These are phyloP conservation scores for Irpex sp. DNA, from an alignment of 1,284 basidiomycete genomes.

Conservation along the genomic window DNA sequence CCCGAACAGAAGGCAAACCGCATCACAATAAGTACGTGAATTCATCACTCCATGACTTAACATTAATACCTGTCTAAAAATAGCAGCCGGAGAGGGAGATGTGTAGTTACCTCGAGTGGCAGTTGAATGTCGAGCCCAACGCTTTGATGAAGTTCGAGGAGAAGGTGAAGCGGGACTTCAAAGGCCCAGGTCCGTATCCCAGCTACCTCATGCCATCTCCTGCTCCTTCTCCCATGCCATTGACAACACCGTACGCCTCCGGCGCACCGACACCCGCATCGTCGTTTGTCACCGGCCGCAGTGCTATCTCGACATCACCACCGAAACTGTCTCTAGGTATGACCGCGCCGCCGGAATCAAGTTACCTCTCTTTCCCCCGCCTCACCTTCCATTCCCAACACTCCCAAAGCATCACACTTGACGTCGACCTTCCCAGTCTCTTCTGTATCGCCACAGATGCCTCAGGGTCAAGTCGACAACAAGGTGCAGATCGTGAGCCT, in stretches of 20 bases:
- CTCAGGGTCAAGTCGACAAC: slow-evolving; percentile 42
- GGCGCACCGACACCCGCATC: slow-evolving; percentile 32
- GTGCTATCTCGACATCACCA: slow-evolving; percentile 32
- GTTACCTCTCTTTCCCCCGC: slow-evolving; percentile 23
- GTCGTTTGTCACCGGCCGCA: slow-evolving; percentile 40
- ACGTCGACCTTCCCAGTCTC: slow-evolving; percentile 51
- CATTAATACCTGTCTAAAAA: too few relatives aligned
- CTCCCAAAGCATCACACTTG: slow-evolving; percentile 45
- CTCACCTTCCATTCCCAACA: slow-evolving; percentile 34
- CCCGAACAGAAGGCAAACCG: too few relatives aligned
- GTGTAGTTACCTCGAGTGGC: slow-evolving; percentile 92
- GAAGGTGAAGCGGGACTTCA: slow-evolving; percentile 62
- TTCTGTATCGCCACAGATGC: slow-evolving; percentile 51
- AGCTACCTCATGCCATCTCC: slow-evolving; percentile 52
- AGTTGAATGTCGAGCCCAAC: slow-evolving; percentile 72
- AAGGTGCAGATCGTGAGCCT: slow-evolving; percentile 43
- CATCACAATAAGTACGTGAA: too few relatives aligned
- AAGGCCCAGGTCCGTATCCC: slow-evolving; percentile 49
- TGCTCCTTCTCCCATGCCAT: slow-evolving; percentile 47
- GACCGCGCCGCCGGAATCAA: slow-evolving; percentile 10
- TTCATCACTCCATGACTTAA: too few relatives aligned
- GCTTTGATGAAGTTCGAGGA: slow-evolving; percentile 65
- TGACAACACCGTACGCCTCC: slow-evolving; percentile 36
- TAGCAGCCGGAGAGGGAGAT: slow-evolving; percentile 94
- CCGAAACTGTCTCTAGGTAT: slow-evolving; percentile 26